Evolutionary conservation across 2,329 filamentous ascomycete genomes (phyloP).

Genomic region (Venturia carpophila): DNA sequence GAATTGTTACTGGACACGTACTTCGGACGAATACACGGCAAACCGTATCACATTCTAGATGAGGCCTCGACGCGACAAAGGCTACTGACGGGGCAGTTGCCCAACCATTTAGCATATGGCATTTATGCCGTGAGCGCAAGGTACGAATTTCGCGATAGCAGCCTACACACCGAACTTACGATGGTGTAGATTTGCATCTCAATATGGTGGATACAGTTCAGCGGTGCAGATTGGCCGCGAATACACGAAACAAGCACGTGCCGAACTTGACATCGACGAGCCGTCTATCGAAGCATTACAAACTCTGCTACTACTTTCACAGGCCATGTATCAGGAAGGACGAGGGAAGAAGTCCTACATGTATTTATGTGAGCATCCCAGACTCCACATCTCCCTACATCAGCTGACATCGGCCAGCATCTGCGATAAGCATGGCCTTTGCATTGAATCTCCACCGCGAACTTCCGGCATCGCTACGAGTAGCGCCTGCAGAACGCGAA

Average conservation of each 20-base stretch:
- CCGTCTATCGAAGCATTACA: slow-evolving; percentile 73
- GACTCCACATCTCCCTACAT: slow-evolving; percentile 5
- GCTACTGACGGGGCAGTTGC: slow-evolving; percentile 59
- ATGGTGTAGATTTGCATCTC: slow-evolving; percentile 15
- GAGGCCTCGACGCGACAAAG: slow-evolving; percentile 66
- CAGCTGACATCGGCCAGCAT: slow-evolving; percentile 44
- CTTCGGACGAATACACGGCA: slow-evolving; percentile 70
- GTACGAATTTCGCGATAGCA: slow-evolving; percentile 31
- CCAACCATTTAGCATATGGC: slow-evolving; percentile 43
- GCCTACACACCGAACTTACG: slow-evolving; percentile 49
- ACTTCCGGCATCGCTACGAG: slow-evolving; percentile 53
- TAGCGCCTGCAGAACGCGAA: slow-evolving; percentile 64
- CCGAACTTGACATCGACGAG: slow-evolving; percentile 68
- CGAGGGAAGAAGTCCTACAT: slow-evolving; percentile 82
- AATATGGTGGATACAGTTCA: slow-evolving; percentile 54
- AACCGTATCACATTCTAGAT: slow-evolving; percentile 74
- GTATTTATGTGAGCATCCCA: slow-evolving; percentile 57
- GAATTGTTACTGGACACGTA: slow-evolving; percentile 68
- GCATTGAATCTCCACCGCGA: slow-evolving; percentile 76
- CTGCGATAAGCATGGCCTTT: slow-evolving; percentile 72
- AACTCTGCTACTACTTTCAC: slow-evolving; percentile 64
- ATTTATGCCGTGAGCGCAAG: slow-evolving; percentile 43
- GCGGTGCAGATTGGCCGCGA: slow-evolving; percentile 63
- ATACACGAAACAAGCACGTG: slow-evolving; percentile 61
- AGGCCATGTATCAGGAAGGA: slow-evolving; percentile 68